Base-by-base conservation (phyloP, 2,329 filamentous ascomycete species). In the Stagonosporopsis rhizophila region DNA sequence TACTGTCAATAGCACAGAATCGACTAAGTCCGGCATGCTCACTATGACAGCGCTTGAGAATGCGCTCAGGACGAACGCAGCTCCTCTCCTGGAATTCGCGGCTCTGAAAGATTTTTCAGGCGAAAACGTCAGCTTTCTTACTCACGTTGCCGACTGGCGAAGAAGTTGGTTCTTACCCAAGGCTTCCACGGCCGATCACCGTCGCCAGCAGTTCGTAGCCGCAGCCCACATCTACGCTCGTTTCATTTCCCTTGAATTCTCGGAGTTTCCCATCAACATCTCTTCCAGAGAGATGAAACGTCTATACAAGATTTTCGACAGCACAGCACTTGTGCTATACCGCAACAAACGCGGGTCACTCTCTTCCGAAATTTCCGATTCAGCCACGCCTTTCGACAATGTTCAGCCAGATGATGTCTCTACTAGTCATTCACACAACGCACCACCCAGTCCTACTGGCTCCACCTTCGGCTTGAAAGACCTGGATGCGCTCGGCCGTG, bases 211-310 rank as follows among this genome's bases (percentile, higher is more conserved):
- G 41, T 75, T 72, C 51, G 52, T 72, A 6, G 60, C 63, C 14
- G 72, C 71, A 8, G 62, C 66, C 15, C 68, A 66, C 40, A 71
- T 75, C 27, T 75, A 73, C 58, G 64, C 70, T 47, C 65, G 65
- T 15, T 75, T 75, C 45, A 70, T 75, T 27, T 74, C 69, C 1
- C 65, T 72, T 8, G 67, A 69, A 20, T 69, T 67, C 38, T 71
- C 73, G 2, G 72, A 75, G 23, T 74, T 75, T 34, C 71, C 72
- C 5, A 70, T 75, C 60, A 75, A 75, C 52, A 70, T 75, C 11
- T 70, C 65, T 14, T 70, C 66, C 14, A 62, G 55, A 34, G 65
- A 70, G 47, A 69, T 68, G 61, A 70, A 70, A 27, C 60, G 58
- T 4, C 61, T 75, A 1, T 61, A 73, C 30, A 35, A 55, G 2